phyloP scores from a whole-genome alignment of 352 stramenopile genomes.

The Globisporangium radiosum region DNA sequence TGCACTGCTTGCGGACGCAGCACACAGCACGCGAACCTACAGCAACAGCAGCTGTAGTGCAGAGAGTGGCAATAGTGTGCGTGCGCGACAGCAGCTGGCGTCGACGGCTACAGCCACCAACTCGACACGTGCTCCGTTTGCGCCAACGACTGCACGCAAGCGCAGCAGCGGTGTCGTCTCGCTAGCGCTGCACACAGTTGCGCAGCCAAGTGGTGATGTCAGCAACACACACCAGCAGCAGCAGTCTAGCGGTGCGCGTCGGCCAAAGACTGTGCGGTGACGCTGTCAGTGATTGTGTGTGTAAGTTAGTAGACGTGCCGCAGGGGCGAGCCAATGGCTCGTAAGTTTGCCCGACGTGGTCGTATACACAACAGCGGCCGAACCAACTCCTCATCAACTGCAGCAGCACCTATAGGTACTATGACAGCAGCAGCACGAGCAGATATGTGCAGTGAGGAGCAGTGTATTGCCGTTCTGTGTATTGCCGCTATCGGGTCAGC shows the following conservation, averaged over 20 bases:
- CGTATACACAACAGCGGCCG: neutral
- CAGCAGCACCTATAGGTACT: too few relatives aligned
- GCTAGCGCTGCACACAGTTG: constrained; percentile 1
- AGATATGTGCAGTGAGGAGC: too few relatives aligned
- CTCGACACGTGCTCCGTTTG: neutral
- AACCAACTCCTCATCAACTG: neutral
- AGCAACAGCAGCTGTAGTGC: neutral
- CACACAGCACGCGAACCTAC: neutral
- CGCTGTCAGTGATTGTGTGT: neutral
- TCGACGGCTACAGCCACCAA: neutral
- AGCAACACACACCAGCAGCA: constrained; percentile 5
- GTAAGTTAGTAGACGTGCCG: too few relatives aligned
- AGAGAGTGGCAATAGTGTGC: neutral
- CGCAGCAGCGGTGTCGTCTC: constrained; percentile 17
- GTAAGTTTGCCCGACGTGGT: too few relatives aligned
- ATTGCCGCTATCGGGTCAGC: neutral
- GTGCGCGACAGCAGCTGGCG: neutral
- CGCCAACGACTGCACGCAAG: constrained; percentile 5
- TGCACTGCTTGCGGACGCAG: constrained; percentile 1
- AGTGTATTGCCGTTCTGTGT: too few relatives aligned
- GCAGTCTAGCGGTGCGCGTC: neutral
- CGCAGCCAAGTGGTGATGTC: neutral
- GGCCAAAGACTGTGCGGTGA: constrained; percentile 10
- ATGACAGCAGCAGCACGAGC: too few relatives aligned
- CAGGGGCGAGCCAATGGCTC: too few relatives aligned